Base-by-base conservation (phyloP, 495 filamentous ascomycete species). In the Aspergillus wentii region DNA sequence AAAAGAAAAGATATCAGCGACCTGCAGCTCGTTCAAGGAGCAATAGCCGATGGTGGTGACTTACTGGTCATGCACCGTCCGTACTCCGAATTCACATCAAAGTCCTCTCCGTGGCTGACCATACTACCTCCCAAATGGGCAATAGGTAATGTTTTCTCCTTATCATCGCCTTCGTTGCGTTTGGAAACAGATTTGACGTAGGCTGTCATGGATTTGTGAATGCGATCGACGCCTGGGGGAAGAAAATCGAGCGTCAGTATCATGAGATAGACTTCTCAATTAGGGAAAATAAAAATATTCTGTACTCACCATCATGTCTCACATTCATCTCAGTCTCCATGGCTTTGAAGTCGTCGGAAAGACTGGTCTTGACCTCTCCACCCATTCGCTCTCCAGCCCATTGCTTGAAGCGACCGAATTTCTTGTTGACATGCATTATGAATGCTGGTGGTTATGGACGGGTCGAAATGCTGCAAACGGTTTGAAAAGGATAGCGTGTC, bases 301-400 rank as follows among this genome's bases (percentile, higher is more conserved):
- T 6, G 4, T 29, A 11, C 72, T 46, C 70, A 94, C 92, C 92
- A 40, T 97, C 87, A 52, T 95, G 83, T 30, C 92, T 76, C 46
- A 96, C 72, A 30, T 75, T 74, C 94, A 98, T 97, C 63, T 98
- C 94, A 30, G 79, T 76, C 61, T 98, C 91, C 54, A 96, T 66
- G 38, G 80, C 77, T 67, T 89, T 95, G 76, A 98, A 97, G 46
- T 97, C 85, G 35, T 98, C 89, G 0, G 88, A 85, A 35, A 87
- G 79, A 54, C 69, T 82, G 9, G 90, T 96, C 67, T 91, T 95
- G 54, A 78, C 77, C 64, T 97, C 92, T 33, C 80, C 80, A 49
- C 92, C 92, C 88, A 98, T 96, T 66, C 88, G 82, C 70, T 98
- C 92, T 38, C 88, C 87, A 8, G 88, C 88, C 91, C 91, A 98